Base-by-base conservation (phyloP, 257 asterid genomes). In the Jacaranda copaia region DNA sequence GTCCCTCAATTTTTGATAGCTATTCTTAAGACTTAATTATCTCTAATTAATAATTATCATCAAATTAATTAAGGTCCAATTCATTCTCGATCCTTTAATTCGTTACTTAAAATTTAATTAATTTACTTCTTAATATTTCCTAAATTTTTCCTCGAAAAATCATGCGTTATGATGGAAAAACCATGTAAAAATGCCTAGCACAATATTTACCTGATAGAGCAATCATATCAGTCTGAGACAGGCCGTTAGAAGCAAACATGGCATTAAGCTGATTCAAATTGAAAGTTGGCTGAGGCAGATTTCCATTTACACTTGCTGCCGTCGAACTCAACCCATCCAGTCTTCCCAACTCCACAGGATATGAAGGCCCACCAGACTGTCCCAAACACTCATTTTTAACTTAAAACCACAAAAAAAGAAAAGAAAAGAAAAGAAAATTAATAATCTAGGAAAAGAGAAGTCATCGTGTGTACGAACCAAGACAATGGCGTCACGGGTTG, bases 281-380 rank as follows among this genome's bases (percentile, higher is more conserved):
- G 87, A 94, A 89, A 16, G 77, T 76, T 42, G 98, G 91, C 43
- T 88, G 65, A 4, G 99, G 99, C 53, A 94, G 67, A 72, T 87
- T 90, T n/a, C 95, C 93, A n/a, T 79, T 57, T 0, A 94, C 99
- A 59, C 92, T 89, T 1, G 88, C 77, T 0, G 96, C 85, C 0
- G 87, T 89, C 45, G 99, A 94, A 0, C 82, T 78, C 71, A 92
- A 46, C 6, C 99, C 98, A 72, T 94, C 99, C 2, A 91, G 81
- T 53, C 99, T 85, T 19, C 99, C 99, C 82, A 94, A 70, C 77
- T 94, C 98, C 58, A 92, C 98, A 0, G 81, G 20, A 74, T 94
- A 94, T 1, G 86, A 58, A 0, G 98, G 98, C 80, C 98, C 98
- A 12, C 99, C 98, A 0, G 93, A 69, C 96, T 93, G 79, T 43